Base-by-base conservation (phyloP, 345 rosid species). In the Raphanus sativus region DNA sequence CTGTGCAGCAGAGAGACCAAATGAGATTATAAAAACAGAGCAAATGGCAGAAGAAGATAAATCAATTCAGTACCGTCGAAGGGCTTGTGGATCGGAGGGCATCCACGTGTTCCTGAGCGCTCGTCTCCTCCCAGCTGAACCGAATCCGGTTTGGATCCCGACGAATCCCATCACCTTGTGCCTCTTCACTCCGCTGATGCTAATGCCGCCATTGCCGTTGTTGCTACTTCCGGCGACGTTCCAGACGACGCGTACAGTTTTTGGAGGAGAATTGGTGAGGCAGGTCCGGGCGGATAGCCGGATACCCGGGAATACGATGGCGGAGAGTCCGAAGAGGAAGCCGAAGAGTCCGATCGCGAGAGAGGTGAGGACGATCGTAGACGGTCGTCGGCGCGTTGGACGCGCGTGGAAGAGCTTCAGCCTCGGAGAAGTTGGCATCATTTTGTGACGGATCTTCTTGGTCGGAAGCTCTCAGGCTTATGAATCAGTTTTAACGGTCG, bases 111-210 rank as follows among this genome's bases (percentile, higher is more conserved):
- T 82, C 84, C 98, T 84, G 58, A 93, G 84, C 4, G 98, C 87
- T 62, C 77, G 83, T 73, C 98, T 84, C 33, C 98, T 85, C 42
- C 87, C 94, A 1, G 72, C n/a, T 0, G 97, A 90, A 8, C 64
- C 74, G 75, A 91, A 94, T 29, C 97, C 97, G 34, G 98, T 93
- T 71, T 91, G 95, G 60, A 93, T 91, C 52, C 98, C 98, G 11
- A 91, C 96, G 70, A 94, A 91, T 4, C 88, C 96, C 96, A 90
- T 89, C 17, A 94, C 97, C 76, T 88, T 86, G 56, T 78, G 94
- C 70, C 97, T 89, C 75, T 83, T 81, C 58, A 60, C 67, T 34
- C 17, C 83, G 30, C 75, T 48, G 40, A 8, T 34, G 11, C 10
- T 59, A 17, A 59, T 72, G 28, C 75, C 69, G 8, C 60, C 67